These are phyloP conservation scores for Retiboletus flavoniger DNA, from an alignment of 1,284 basidiomycete species.

Conservation along the genomic window DNA sequence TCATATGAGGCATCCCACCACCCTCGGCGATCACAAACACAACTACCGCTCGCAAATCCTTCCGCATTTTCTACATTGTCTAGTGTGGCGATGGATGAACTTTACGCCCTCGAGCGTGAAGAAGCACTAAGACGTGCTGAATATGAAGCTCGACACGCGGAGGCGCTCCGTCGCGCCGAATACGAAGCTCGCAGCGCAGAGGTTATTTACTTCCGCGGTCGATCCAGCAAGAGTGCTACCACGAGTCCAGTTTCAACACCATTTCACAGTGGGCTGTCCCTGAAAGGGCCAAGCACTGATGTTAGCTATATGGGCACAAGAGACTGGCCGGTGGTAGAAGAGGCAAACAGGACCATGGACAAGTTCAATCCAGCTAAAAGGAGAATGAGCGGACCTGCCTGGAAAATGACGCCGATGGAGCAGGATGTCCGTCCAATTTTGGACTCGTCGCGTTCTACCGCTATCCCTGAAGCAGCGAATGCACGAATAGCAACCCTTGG, in stretches of 20 bases:
- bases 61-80: slow-evolving; percentile 75
- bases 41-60: slow-evolving; percentile 37
- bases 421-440: slow-evolving; percentile 25
- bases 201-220: slow-evolving; percentile 45
- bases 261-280: slow-evolving; percentile 34
- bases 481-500: slow-evolving; percentile 28
- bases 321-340: slow-evolving; percentile 36
- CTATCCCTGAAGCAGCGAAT: slow-evolving; percentile 17
- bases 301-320: slow-evolving; percentile 44
- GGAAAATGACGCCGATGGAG: slow-evolving; percentile 45
- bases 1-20: slow-evolving; percentile 47
- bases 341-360: slow-evolving; percentile 22
- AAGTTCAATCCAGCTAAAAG: slow-evolving; percentile 30
- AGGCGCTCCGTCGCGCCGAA: slow-evolving; percentile 79
- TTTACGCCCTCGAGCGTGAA: slow-evolving; percentile 81
- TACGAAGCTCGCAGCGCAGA: slow-evolving; percentile 64
- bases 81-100: slow-evolving; percentile 80
- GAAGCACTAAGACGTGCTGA: slow-evolving; percentile 82
- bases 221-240: slow-evolving; percentile 64
- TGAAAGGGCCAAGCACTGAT: slow-evolving; percentile 32
- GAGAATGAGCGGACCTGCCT: slow-evolving; percentile 52
- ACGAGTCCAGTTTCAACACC: slow-evolving; percentile 65
- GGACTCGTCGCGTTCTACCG: slow-evolving; percentile 28
- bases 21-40: slow-evolving; percentile 42
- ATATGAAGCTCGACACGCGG: slow-evolving; percentile 78